These are phyloP conservation scores for Amaranthus tricolor DNA, from an alignment of 179 eudicot species.

Conservation along the genomic window DNA sequence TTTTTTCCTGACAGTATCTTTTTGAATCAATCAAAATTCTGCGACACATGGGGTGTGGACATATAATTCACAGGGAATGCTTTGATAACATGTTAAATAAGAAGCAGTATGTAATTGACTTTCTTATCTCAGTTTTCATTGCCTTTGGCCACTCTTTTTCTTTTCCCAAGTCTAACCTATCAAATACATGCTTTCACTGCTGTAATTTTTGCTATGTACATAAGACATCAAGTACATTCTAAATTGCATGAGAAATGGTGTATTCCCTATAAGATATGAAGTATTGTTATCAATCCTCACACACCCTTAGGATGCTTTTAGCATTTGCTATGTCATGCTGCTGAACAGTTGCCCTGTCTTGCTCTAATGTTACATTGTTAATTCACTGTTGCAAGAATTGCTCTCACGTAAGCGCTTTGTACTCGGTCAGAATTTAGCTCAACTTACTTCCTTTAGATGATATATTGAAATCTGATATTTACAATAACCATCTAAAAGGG, in stretches of 20 bases:
- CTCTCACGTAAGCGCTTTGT: background rate
- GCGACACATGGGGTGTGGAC: conserved; percentile 70
- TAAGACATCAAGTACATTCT: background rate
- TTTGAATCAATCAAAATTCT: conserved; percentile 68
- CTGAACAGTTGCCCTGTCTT: background rate
- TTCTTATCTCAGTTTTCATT: background rate
- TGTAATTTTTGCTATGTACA: background rate
- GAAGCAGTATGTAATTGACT: conserved; percentile 46
- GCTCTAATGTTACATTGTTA: background rate
- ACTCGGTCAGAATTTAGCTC: background rate
- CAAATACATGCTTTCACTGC: background rate
- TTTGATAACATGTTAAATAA: conserved; percentile 42
- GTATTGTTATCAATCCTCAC: background rate
- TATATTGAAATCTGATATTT: background rate
- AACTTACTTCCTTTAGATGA: background rate
- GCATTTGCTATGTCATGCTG: background rate
- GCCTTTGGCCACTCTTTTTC: conserved; percentile 7
- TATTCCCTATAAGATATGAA: background rate
- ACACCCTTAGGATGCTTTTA: background rate
- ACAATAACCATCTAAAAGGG: background rate
- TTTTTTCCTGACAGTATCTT: conserved; percentile 54
- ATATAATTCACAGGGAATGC: conserved; percentile 73
- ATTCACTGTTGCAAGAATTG: background rate
- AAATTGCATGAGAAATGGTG: background rate
- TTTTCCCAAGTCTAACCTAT: background rate